Base-by-base conservation (phyloP, 129 eudicot species). In the Pulicaria dysenterica region DNA sequence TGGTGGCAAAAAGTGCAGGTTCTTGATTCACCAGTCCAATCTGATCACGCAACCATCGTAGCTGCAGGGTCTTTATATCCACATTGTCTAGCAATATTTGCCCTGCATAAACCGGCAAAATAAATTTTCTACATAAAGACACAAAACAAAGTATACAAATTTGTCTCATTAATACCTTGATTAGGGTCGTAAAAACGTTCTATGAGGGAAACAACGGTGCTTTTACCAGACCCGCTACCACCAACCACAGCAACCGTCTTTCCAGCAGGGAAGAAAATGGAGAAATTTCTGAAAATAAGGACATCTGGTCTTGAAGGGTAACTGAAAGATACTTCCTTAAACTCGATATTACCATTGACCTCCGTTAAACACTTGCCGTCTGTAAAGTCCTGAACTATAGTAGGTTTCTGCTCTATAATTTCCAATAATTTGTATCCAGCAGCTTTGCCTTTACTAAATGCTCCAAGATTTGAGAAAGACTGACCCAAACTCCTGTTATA, bases 401-500 rank as follows among this genome's bases (percentile, higher is more conserved):
- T 79, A 3, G 98, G 98, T 73, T 85, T 93, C 71, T 93, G 98
- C 64, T 82, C 83, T 67, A 93, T 93, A 39, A 89, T 89, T 69
- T 93, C 98, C 76, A 93, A 79, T 67, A 93, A 79, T 81, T 93
- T 93, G 89, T 87, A 93, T 48, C 98, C 98, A 70, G 98, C 98
- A 38, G 95, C 77, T 79, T 93, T 93, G 12, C 98, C 98, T 84
- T 93, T 93, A 82, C 98, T 93, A 75, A 93, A 93, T 12, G 98
- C 98, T 61, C 98, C 98, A 51, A 93, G 92, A 74, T 93, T 93
- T 3, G 98, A 93, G 79, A 93, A 93, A 1, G 98, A 93, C 79
- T 93, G 98, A n/a, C 98, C 98, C 78, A 93, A 82, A 84, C 98
- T 93, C 98, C 98, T n/a, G n/a, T n/a, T n/a, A n/a, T n/a, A n/a